A percentile compares a stretch with the other conserved stretches of the same genome.
Conservation (phyloP, 495 filamentous ascomycete genomes). For the Penicillium goetzii region DNA sequence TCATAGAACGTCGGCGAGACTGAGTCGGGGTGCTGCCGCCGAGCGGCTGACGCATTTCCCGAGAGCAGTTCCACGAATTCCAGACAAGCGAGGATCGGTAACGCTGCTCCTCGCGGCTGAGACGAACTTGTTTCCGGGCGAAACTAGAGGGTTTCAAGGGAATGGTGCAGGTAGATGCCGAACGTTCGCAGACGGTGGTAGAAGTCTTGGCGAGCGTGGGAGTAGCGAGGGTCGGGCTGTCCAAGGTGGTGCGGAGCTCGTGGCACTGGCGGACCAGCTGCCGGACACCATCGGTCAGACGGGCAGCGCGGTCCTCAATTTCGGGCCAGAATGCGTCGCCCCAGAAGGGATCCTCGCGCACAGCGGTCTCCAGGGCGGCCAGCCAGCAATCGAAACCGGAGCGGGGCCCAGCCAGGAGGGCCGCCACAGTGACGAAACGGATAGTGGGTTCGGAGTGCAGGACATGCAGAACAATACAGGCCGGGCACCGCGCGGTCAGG, state of each 20-base stretch:
- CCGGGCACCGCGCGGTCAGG: constrained; percentile 58
- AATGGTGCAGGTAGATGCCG: constrained; percentile 28
- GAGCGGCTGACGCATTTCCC: constrained; percentile 30
- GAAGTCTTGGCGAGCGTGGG: constrained; percentile 29
- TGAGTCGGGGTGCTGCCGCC: constrained; percentile 23
- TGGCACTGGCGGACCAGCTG: constrained; percentile 58
- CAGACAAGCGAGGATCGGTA: constrained; percentile 32
- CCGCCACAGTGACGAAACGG: constrained; percentile 59
- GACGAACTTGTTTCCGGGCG: constrained; percentile 36
- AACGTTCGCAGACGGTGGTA: constrained; percentile 22
- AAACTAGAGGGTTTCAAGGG: constrained; percentile 38
- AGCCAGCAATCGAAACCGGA: constrained; percentile 61
- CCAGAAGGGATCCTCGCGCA: constrained; percentile 60
- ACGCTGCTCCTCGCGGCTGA: constrained; percentile 40
- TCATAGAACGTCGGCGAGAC: constrained; percentile 34
- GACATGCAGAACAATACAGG: constrained; percentile 58
- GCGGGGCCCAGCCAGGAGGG: constrained; percentile 52
- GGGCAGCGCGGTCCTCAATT: constrained; percentile 56
- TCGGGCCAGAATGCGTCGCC: constrained; percentile 58
- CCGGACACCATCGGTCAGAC: constrained; percentile 55
- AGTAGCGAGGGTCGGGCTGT: constrained; percentile 30
- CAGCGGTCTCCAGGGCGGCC: constrained; percentile 53
- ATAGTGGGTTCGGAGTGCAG: constrained; percentile 63
- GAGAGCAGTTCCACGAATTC: constrained; percentile 35
- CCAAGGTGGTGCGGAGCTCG: constrained; percentile 45